These are phyloP conservation scores for Candida pseudoglaebosa DNA, from an alignment of 805 yeast genomes.

Conservation along the genomic window DNA sequence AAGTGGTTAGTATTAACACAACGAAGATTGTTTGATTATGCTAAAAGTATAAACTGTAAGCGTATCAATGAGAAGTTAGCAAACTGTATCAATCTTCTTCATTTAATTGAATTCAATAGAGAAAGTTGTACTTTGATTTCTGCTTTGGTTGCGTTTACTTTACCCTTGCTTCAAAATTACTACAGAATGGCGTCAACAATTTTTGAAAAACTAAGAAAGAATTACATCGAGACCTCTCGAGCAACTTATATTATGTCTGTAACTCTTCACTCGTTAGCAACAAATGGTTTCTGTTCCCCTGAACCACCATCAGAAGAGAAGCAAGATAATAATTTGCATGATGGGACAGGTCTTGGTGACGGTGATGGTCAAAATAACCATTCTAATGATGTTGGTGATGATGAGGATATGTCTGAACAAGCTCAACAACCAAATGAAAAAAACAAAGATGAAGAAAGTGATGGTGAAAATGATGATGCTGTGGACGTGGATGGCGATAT, in stretches of 20 bases:
- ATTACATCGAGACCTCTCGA: conserved; percentile 54
- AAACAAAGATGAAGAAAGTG: conserved; percentile 53
- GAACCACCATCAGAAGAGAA: conserved; percentile 67
- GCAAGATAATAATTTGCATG: conserved; percentile 59
- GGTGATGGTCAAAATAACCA: conserved; percentile 84
- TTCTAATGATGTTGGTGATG: conserved; percentile 84
- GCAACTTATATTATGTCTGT: conserved; percentile 59
- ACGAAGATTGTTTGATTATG: conserved; percentile 35
- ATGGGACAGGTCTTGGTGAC: conserved; percentile 91
- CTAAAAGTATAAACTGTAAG: conserved; percentile 40
- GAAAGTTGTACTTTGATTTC: conserved; percentile 35
- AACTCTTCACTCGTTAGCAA: conserved; percentile 57
- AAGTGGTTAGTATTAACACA: conserved; percentile 62
- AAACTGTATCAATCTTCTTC: conserved; percentile 30
- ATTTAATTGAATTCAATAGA: conserved; percentile 32
- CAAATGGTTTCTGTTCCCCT: conserved; percentile 90
- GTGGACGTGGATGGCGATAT: conserved; percentile 94
- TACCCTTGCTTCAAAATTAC: conserved; percentile 65
- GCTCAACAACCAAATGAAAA: conserved; percentile 78
- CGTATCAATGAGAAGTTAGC: conserved; percentile 33
- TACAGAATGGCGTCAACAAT: conserved; percentile 43
- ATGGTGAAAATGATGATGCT: conserved; percentile 79
- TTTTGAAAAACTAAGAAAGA: conserved; percentile 38
- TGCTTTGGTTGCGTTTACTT: conserved; percentile 51
- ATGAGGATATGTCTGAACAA: conserved; percentile 80